phyloP scores from a whole-genome alignment of 331 rosid species.

The Rosa hybrid region DNA sequence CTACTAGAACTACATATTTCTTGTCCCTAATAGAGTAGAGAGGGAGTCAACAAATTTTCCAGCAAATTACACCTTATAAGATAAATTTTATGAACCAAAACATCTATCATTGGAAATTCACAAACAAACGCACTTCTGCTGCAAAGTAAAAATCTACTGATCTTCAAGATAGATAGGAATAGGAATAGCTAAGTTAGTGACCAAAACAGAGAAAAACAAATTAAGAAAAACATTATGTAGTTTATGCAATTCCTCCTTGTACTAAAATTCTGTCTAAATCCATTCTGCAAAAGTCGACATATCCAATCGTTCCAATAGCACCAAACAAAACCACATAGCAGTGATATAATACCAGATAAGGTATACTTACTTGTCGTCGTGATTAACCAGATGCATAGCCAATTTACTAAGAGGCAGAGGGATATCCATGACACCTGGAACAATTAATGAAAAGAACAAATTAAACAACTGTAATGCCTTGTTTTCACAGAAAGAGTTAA shows the following conservation, averaged over 20 bases:
- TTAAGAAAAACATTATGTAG: neutral
- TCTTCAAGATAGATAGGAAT: neutral
- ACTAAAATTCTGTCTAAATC: neutral
- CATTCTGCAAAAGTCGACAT: neutral
- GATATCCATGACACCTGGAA: conserved; percentile 49
- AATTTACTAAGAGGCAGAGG: conserved; percentile 58
- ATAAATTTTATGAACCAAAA: neutral
- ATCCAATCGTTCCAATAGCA: neutral
- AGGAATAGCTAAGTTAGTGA: neutral
- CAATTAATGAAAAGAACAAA: neutral
- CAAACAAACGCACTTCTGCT: neutral
- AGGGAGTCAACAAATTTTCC: neutral
- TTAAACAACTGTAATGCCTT: neutral
- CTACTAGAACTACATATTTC: conserved; percentile 65
- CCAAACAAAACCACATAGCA: neutral
- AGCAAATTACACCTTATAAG: neutral
- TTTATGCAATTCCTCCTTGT: neutral
- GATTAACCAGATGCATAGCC: conserved; percentile 44
- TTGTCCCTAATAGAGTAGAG: conserved; percentile 43
- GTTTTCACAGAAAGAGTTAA: neutral
- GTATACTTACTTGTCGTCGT: conserved; percentile 49
- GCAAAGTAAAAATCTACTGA: neutral
- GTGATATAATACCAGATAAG: neutral
- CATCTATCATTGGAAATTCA: neutral
- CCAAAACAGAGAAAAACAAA: neutral